Conservation (phyloP, 768 basidiomycete species). For the Mycena filopes region DNA sequence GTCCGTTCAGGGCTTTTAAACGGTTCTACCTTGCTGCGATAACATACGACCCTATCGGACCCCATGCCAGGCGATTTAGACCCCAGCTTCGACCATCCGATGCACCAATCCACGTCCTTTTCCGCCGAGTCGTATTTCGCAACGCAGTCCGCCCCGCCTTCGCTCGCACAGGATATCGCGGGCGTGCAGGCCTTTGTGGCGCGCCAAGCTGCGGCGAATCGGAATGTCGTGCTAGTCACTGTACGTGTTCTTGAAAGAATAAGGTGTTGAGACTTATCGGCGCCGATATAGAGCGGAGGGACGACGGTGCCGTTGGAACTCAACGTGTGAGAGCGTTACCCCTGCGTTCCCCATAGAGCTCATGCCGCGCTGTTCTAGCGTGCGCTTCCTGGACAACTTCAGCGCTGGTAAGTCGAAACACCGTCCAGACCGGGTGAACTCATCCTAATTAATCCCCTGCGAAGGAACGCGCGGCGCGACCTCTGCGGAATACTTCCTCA, state of each 20-base stretch:
- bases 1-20: slow-evolving; percentile 4
- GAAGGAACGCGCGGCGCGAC: slow-evolving; percentile 95
- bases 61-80: slow-evolving; percentile 2
- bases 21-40: neutral
- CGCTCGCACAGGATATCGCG: slow-evolving; percentile 74
- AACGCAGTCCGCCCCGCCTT: slow-evolving; percentile 82
- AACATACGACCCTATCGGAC: neutral
- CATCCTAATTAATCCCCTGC: slow-evolving; percentile 7
- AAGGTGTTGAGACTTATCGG: slow-evolving; percentile 22
- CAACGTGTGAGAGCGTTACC: slow-evolving; percentile 86
- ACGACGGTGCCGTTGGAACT: slow-evolving; percentile 98
- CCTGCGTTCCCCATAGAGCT: slow-evolving; percentile 40
- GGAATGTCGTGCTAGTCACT: slow-evolving; percentile 92
- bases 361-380: slow-evolving; percentile 63
- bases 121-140: slow-evolving; percentile 92
- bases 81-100: neutral
- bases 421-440: neutral
- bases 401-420: slow-evolving; percentile 80
- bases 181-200: slow-evolving; percentile 76
- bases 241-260: slow-evolving; percentile 58
- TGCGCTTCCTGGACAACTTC: slow-evolving; percentile 98
- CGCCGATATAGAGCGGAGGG: slow-evolving; percentile 83
- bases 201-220: slow-evolving; percentile 69
- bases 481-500: slow-evolving; percentile 97
- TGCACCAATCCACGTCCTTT: slow-evolving; percentile 53